A percentile compares a stretch with the other conserved stretches of the same genome.
phyloP scores from a whole-genome alignment of 192 early-diverging fungal genomes.

The Gaertneriomyces sp. region DNA sequence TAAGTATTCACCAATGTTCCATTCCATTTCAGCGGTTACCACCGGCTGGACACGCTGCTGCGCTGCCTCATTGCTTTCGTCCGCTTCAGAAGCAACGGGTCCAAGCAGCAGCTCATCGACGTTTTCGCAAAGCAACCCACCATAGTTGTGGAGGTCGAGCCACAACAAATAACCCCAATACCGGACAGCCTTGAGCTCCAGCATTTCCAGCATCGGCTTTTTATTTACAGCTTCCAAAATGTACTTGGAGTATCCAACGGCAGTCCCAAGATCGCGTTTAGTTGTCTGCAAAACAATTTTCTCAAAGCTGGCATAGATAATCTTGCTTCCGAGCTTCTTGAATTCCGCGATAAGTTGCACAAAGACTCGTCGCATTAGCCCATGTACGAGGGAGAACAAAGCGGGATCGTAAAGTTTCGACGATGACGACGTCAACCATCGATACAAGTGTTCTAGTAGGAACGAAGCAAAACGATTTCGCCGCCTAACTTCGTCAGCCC shows the following conservation, averaged over 20 bases:
- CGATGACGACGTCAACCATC: constrained; percentile 75
- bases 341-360: constrained; percentile 79
- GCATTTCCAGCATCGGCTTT: constrained; percentile 70
- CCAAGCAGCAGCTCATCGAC: constrained; percentile 23
- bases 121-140: constrained; percentile 49
- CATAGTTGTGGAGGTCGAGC: constrained; percentile 91
- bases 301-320: constrained; percentile 78
- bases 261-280: constrained; percentile 71
- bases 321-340: constrained; percentile 67
- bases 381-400: constrained; percentile 71
- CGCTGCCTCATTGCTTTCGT: constrained; percentile 4
- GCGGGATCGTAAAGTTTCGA: constrained; percentile 83
- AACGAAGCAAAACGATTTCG: constrained; percentile 53
- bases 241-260: constrained; percentile 70
- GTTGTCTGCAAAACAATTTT: constrained; percentile 77
- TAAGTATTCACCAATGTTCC: constrained; percentile 89
- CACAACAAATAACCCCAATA: constrained; percentile 84
- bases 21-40: constrained; percentile 59
- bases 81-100: not conserved
- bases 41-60: constrained; percentile 31
- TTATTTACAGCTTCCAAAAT: constrained; percentile 63
- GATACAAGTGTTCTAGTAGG: constrained; percentile 76
- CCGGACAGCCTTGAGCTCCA: constrained; percentile 65
- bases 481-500: constrained; percentile 69
- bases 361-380: constrained; percentile 88